Base-by-base conservation (phyloP, 345 rosid species). In the Sonneratia alba region DNA sequence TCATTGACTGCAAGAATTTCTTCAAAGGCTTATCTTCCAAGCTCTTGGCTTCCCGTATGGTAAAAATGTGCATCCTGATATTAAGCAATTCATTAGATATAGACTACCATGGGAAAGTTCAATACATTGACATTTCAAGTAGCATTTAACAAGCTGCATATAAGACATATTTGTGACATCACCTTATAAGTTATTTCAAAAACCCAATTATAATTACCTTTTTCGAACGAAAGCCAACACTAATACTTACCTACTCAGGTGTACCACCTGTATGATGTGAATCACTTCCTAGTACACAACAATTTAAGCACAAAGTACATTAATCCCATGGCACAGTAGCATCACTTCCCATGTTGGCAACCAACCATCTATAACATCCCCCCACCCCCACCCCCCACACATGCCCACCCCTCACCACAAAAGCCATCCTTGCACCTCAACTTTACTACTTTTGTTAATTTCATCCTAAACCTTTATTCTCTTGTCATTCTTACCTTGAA, bases 51-150 rank as follows among this genome's bases (percentile, higher is more conserved):
- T 86, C 88, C 67, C 51, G 82, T 74, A 94, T 79, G 78, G 81
- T 82, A 69, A 82, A 73, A 80, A 88, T 79, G 81, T 86, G 85
- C 88, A 87, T 82, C 90, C 98, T 94, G 66, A 64, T 47, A 67
- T 51, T 34, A 57, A 70, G 48, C 81, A 48, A 62, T 76, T 74
- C 81, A 72, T 1, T 65, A 72, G 62, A 15, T 27, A 0, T 14
- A 66, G 47, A 66, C 24, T 66, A 64, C 13, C 10, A 64, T 43
- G 43, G 16, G 6, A 16, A 12, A 72, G 14, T 72, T 3, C 36
- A 62, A 67, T 40, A 18, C 3, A 62, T 32, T 3, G 12, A 62
- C 38, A 32, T 62, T 62, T 15, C 32, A 62, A 13, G 27, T 13
- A 9, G 27, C 66, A 57, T 6, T 19, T 4, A 19, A 62, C 19